phyloP scores from a whole-genome alignment of 306 rosid species.

The Ceratonia siliqua region DNA sequence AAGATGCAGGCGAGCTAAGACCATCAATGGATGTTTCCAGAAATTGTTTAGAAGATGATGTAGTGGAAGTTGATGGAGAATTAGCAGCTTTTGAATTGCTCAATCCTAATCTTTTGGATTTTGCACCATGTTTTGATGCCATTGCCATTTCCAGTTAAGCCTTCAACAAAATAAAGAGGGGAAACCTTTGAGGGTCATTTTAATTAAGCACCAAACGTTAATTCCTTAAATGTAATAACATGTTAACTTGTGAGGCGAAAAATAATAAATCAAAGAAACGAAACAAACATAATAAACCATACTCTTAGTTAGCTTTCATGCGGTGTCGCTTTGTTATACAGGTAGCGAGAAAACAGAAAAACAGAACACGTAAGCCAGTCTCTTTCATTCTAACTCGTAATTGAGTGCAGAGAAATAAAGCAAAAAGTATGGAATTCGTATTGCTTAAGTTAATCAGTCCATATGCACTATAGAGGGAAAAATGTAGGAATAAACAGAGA shows the following conservation, averaged over 20 bases:
- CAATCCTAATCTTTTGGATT: constrained; percentile 52
- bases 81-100: constrained; percentile 55
- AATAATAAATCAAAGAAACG: background rate
- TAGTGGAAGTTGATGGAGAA: constrained; percentile 83
- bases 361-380: background rate
- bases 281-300: background rate
- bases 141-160: constrained; percentile 51
- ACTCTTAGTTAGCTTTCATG: background rate
- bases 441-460: background rate
- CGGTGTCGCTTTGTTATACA: background rate
- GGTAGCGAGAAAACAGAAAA: background rate
- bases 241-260: background rate
- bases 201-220: constrained; percentile 11
- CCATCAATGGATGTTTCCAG: constrained; percentile 63
- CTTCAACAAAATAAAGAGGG: constrained; percentile 40
- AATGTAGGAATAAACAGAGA: background rate
- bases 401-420: background rate
- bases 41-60: constrained; percentile 80
- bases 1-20: constrained; percentile 86
- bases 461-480: background rate
- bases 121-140: constrained; percentile 74
- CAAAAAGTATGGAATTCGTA: background rate
- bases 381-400: background rate
- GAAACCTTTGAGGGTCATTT: constrained; percentile 13
- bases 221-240: background rate